These are phyloP conservation scores for Hericium alpestre DNA, from an alignment of 768 basidiomycete genomes.

Conservation along the genomic window DNA sequence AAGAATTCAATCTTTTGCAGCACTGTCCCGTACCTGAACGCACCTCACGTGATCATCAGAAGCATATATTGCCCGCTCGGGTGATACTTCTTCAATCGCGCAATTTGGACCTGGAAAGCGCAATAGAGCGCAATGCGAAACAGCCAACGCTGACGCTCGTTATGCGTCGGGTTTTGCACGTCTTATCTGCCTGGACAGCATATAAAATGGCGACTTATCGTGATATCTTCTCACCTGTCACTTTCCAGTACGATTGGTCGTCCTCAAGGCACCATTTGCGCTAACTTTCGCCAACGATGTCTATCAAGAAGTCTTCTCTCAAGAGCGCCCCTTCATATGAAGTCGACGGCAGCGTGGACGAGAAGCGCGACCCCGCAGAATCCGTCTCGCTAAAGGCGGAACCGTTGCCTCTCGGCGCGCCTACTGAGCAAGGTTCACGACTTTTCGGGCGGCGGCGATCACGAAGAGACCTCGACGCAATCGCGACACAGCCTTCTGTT, in stretches of 20 bases:
- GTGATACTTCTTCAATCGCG: neutral
- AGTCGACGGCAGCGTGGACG: conserved; percentile 5
- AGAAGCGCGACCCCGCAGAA: conserved; percentile 11
- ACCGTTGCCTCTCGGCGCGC: conserved; percentile 7
- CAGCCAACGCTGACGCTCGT: neutral
- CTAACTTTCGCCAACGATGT: conserved; percentile 3
- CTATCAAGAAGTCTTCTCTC: conserved; percentile 4
- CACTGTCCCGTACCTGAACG: neutral
- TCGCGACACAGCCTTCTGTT: conserved; percentile 53
- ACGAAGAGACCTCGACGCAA: conserved; percentile 32
- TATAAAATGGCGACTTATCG: neutral
- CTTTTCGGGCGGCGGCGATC: conserved; percentile 19
- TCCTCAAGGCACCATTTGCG: neutral
- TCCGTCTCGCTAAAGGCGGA: conserved; percentile 11
- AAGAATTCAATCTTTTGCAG: neutral
- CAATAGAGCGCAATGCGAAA: neutral
- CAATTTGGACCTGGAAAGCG: neutral
- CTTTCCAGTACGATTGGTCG: neutral
- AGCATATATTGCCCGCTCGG: neutral
- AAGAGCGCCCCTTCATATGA: conserved; percentile 9
- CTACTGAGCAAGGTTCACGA: conserved; percentile 7
- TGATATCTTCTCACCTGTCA: neutral
- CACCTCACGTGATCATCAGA: neutral
- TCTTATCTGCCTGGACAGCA: neutral
- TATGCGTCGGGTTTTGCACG: neutral